These are phyloP conservation scores for Dictyostelium intermedium DNA, from an alignment of 78 protist species.

Conservation along the genomic window DNA sequence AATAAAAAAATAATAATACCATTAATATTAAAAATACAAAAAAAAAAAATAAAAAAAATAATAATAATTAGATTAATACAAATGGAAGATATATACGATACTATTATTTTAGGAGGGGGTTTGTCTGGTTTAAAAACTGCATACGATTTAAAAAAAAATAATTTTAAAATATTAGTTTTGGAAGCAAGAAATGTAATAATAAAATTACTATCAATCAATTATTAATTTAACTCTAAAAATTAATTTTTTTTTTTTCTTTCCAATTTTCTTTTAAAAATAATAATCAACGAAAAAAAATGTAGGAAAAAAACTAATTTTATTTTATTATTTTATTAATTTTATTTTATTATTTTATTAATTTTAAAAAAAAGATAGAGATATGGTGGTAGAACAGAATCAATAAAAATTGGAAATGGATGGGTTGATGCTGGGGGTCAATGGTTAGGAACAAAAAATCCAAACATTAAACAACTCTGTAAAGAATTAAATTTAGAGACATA, in stretches of 20 bases:
- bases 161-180: not conserved
- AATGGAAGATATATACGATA: not conserved
- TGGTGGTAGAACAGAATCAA: slow-evolving; percentile 34
- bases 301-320: too few relatives aligned
- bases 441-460: not conserved
- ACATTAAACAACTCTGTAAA: not conserved
- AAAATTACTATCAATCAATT: not conserved
- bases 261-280: too few relatives aligned
- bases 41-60: too few relatives aligned
- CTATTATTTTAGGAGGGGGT: not conserved
- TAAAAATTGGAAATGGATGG: slow-evolving; percentile 10
- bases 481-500: slow-evolving; percentile 4
- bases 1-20: not conserved
- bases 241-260: not conserved
- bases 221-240: too few relatives aligned
- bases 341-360: not conserved
- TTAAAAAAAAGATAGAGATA: slow-evolving; percentile 34
- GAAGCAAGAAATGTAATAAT: not conserved
- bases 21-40: too few relatives aligned
- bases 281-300: too few relatives aligned
- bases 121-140: not conserved
- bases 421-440: slow-evolving; percentile 65
- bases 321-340: too few relatives aligned
- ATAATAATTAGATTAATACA: too few relatives aligned
- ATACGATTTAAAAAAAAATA: not conserved